phyloP scores from a whole-genome alignment of 352 stramenopile genomes.

The Phytophthora cajani region DNA sequence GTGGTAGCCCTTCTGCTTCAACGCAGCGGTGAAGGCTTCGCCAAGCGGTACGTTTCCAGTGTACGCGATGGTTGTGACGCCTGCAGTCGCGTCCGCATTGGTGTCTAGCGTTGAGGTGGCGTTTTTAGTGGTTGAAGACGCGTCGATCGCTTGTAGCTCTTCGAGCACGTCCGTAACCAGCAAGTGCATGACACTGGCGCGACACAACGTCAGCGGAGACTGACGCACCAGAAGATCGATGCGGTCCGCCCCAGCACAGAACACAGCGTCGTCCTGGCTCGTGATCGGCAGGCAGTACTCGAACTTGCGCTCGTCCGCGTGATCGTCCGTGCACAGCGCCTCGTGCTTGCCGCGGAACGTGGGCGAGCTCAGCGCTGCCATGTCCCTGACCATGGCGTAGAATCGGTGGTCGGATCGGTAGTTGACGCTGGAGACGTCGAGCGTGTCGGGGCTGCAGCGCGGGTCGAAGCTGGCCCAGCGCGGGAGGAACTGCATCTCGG shows the following conservation, averaged over 20 bases:
- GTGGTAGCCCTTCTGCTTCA: conserved; percentile 50
- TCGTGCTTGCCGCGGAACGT: conserved; percentile 26
- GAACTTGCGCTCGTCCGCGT: conserved; percentile 4
- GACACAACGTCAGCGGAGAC: conserved; percentile 29
- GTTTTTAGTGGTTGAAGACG: conserved; percentile 26
- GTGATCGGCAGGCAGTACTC: conserved; percentile 56
- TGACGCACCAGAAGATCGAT: conserved; percentile 40
- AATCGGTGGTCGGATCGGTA: conserved; percentile 20
- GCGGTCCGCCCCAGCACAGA: conserved; percentile 48
- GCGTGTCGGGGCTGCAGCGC: conserved; percentile 8
- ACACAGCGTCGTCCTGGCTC: conserved; percentile 42
- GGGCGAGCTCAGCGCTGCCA: conserved; percentile 10
- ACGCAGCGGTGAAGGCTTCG: conserved; percentile 7
- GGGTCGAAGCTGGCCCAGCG: conserved; percentile 17
- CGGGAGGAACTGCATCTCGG: conserved; percentile 11
- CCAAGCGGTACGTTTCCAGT: conserved; percentile 23
- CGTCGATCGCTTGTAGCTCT: conserved; percentile 10
- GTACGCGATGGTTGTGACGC: conserved; percentile 49
- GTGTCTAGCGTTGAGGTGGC: conserved; percentile 32
- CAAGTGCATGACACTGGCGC: conserved; percentile 52
- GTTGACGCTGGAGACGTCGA: conserved; percentile 10
- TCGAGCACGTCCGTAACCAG: conserved; percentile 13
- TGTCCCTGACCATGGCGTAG: conserved; percentile 17
- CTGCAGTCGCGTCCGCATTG: background rate
- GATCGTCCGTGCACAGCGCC: conserved; percentile 11